phyloP scores from a whole-genome alignment of 352 stramenopile species.

The Globisporangium ultimum region DNA sequence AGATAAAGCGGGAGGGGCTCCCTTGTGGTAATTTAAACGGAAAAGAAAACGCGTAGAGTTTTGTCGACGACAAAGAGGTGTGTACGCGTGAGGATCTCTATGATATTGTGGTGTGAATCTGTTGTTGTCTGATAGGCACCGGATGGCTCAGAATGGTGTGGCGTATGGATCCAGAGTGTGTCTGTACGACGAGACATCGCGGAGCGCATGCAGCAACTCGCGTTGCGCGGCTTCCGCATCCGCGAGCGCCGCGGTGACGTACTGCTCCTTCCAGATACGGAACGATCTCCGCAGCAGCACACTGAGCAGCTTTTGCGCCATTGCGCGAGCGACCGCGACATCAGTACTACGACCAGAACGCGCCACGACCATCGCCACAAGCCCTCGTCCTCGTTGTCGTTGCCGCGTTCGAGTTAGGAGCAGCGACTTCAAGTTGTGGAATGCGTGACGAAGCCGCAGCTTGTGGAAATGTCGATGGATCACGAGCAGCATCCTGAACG shows the following conservation, averaged over 20 bases:
- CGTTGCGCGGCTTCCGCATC: conserved; percentile 39
- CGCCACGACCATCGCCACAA: too few species aligned
- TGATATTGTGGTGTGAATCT: not conserved
- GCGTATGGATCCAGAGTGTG: conserved; percentile 29
- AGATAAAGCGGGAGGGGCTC: not conserved
- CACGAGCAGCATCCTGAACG: conserved; percentile 9
- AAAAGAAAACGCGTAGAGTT: conserved; percentile 10
- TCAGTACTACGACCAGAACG: not conserved
- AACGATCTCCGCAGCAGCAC: conserved; percentile 31
- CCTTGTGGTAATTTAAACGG: conserved; percentile 7
- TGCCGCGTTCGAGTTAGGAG: not conserved
- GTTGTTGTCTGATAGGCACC: not conserved
- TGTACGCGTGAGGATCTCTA: not conserved
- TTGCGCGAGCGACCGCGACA: conserved; percentile 18
- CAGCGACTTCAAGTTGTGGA: conserved; percentile 14
- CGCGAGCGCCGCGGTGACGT: conserved; percentile 36
- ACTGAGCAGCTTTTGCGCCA: conserved; percentile 19
- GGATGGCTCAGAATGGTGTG: conserved; percentile 5
- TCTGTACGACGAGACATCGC: conserved; percentile 34
- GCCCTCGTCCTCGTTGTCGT: not conserved
- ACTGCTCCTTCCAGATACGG: conserved; percentile 44
- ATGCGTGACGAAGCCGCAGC: conserved; percentile 14
- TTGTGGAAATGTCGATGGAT: conserved; percentile 5
- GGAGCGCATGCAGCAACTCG: conserved; percentile 41
- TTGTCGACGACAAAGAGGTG: not conserved